Base-by-base conservation (phyloP, 768 basidiomycete genomes). In the Russula olivacea region DNA sequence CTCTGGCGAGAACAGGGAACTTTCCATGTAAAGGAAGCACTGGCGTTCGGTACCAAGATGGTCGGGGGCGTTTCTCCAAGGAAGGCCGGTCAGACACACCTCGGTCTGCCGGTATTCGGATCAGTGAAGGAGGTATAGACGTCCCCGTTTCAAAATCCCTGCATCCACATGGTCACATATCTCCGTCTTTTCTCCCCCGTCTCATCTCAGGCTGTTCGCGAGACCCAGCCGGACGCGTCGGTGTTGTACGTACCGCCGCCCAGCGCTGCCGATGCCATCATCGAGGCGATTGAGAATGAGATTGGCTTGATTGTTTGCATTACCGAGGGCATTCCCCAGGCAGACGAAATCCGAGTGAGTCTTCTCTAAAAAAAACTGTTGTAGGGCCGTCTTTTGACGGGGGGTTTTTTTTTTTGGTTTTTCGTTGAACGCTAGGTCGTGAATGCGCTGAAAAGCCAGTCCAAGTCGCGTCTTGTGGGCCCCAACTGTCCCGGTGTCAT, bases 401-500 rank as follows among this genome's bases (percentile, higher is more conserved):
- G 3, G 4, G 3, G 3, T 30, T 30, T 30, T 19, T 4, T 2
- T 38, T 4, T 34, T 34, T 38, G 1, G 11, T 21, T 10, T 1
- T 21, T 23, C 25, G 3, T 11, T 59, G 11, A 34, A 54, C 49
- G 41, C 7, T 59, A 93, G 92, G 89, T 99, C 65, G 86, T 89
- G 80, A 90, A 96, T 72, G 97, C 93, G 14, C 83, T 99, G 69
- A 93, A 91, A 74, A 86, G 85, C 71, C 97, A 99, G 75, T 93
- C 87, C 57, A 92, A 89, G 70, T 95, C 93, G 64, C 88, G 97
- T 69, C 88, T 99, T 69, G 92, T 99, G 55, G 97, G 97, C 21
- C 97, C 97, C 45, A 99, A 99, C 76, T 99, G 97, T 77, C 97
- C 97, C 2, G 97, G 97, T 72, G 87, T 99, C 70, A 98, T 98